These are phyloP conservation scores for Pseudonitzschia delicatissima DNA, from an alignment of 108 stramenopile species.

Conservation along the genomic window DNA sequence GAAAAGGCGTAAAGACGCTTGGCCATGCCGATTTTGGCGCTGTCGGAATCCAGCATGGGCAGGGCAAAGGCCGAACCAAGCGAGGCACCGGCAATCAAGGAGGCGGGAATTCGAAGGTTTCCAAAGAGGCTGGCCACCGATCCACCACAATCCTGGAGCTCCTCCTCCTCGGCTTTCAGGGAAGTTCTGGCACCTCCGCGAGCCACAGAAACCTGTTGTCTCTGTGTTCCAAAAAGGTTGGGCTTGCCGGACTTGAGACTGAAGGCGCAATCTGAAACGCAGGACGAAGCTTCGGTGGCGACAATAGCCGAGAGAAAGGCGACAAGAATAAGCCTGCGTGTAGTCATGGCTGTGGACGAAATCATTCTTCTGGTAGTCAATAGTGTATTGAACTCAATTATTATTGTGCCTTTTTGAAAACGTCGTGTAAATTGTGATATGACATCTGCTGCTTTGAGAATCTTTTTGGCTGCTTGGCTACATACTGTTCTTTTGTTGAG, in stretches of 20 bases:
- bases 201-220: not conserved
- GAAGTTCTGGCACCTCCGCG: not conserved
- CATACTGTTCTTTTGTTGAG: too few relatives aligned
- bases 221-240: not conserved
- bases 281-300: too few relatives aligned
- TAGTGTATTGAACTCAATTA: too few relatives aligned
- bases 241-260: not conserved
- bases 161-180: not conserved
- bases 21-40: constrained; percentile 8
- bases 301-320: too few relatives aligned
- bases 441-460: constrained; percentile 1
- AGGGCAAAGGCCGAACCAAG: constrained; percentile 38
- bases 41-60: constrained; percentile 18
- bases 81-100: constrained; percentile 37
- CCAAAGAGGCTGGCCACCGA: constrained; percentile 25
- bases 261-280: too few relatives aligned
- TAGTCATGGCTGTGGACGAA: too few relatives aligned
- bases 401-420: not conserved
- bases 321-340: too few relatives aligned
- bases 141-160: constrained; percentile 8
- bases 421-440: not conserved
- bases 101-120: constrained; percentile 33
- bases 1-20: constrained; percentile 30
- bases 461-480: too few relatives aligned
- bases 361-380: too few relatives aligned